Base-by-base conservation (phyloP, 202 grass and related monocot species). In the Digitaria exilis region DNA sequence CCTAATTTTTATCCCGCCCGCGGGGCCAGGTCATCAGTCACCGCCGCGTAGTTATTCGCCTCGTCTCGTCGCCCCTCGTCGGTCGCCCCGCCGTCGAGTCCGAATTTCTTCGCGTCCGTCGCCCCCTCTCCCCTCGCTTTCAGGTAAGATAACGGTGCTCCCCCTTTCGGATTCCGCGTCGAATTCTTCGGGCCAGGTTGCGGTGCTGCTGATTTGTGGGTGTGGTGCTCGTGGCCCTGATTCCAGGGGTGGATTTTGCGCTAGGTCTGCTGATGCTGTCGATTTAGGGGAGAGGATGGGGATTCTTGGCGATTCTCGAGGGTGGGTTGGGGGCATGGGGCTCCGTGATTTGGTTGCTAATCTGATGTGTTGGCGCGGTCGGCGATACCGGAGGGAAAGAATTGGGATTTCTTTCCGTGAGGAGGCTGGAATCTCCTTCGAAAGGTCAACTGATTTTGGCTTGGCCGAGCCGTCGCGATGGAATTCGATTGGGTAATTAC, bases 101-200 rank as follows among this genome's bases (percentile, higher is more conserved):
- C 54, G 43, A 62, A 16, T 21, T 4, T 16, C 1, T 6, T 73
- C 35, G 37, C n/a, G 44, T 31, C 44, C 41, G 66, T 7, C 66
- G 37, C 13, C 12, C 41, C 11, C 65, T 44, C 4, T 28, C 24
- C 50, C 29, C 55, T 51, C 10, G 58, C 46, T 60, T 44, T 29
- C 19, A 76, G 87, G 87, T 89, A 84, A 76, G 87, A 82, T 89
- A 84, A 80, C 7, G 28, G 18, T 43, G 68, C 17, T 9, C 73
- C 24, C 21, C 26, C 17, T 4, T 2, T 71, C 37, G 0, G 5
- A 32, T 35, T 60, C 32, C 51, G 5, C 19, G 17, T 26, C 1
- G 1, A 19, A 69, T 79, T 51, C 13, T 16, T 5, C 9, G 69
- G 9, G 9, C 14, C 10, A 21, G 30, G 63, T 12, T 8, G 10